Evolutionary conservation across 2,329 filamentous ascomycete species (phyloP), one percentile per base, ranked within the genome.

Genomic region (Chrysoporthe puriensis): DNA sequence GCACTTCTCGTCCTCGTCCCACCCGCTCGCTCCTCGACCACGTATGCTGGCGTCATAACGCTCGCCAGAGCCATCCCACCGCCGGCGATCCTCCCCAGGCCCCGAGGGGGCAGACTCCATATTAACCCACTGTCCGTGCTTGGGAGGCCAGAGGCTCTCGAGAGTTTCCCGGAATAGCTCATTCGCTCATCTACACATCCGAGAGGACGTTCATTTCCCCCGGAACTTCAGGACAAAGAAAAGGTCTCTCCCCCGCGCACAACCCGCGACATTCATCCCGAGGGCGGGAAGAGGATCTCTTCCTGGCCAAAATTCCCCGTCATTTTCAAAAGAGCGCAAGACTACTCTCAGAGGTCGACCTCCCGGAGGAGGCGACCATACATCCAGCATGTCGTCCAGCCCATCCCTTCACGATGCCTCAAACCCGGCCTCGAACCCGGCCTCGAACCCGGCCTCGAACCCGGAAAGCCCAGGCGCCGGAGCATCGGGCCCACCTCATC

Each of bases 301-400:
- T 57, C 16, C 52, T 18, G 52, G 16, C 34, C 52, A 36, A 26
- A 52, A 52, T 11, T 26, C 48, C 13, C 13, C 26, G n/a, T 52
- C 26, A 13, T 26, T 21, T 34, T 14, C 26, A 36, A 32, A 18
- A 57, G 14, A 57, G 52, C 34, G 52, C 52, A 57, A 40, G 5
- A 36, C 26, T 14, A 36, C 36, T 43, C 26, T 7, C 36, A 14
- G 13, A 57, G 57, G 57, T 59, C 59, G 59, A 48, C 59, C 42
- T 46, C 59, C 59, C 5, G 26, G 52, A 54, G 48, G 61, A 48
- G 62, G 48, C 62, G 62, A 44, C 46, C 62, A n/a, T 4, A 11
- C 16, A 44, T 32, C 4, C 61, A 63, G 6, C n/a, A 63, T 63
- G 62, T 63, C 62, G 18, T 56, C 48, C 36, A 44, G 40, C 21